Percentiles rank a stretch among this genome's conserved stretches.
Evolutionary conservation across 2,329 filamentous ascomycete genomes (phyloP).

Genomic region (Ophiostoma pallidulum): DNA sequence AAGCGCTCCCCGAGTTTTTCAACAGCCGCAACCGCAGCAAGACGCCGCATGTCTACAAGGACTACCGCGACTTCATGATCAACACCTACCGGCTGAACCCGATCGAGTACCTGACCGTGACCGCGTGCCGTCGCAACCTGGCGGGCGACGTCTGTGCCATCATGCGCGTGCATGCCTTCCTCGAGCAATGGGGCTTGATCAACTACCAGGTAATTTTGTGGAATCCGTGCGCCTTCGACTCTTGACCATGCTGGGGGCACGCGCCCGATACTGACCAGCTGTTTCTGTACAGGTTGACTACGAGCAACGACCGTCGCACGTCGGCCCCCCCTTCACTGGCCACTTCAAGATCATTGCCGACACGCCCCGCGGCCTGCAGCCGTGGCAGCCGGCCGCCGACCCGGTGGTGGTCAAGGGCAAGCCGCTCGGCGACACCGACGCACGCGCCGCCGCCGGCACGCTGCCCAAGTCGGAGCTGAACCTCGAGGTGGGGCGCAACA

Average conservation of each 20-base stretch:
- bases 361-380: slow-evolving; percentile 86
- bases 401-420: slow-evolving; percentile 55
- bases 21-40: slow-evolving; percentile 98
- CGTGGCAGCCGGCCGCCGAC: slow-evolving; percentile 84
- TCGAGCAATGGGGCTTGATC: slow-evolving; percentile 97
- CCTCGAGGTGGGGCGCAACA: slow-evolving; percentile 86
- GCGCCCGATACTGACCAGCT: too few species aligned
- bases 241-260: too few species aligned
- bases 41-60: slow-evolving; percentile 93
- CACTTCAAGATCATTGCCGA: slow-evolving; percentile 96
- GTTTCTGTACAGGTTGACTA: slow-evolving; percentile 76
- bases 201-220: slow-evolving; percentile 80
- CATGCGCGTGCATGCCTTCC: slow-evolving; percentile 95
- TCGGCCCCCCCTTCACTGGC: slow-evolving; percentile 92
- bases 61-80: slow-evolving; percentile 99
- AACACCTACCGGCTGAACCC: slow-evolving; percentile 97
- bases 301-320: slow-evolving; percentile 87
- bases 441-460: slow-evolving; percentile 55
- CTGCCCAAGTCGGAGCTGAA: slow-evolving; percentile 73
- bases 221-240: too few species aligned
- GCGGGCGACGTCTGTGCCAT: slow-evolving; percentile 98
- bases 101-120: slow-evolving; percentile 92
- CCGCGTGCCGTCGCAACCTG: slow-evolving; percentile 86
- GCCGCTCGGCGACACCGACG: slow-evolving; percentile 59
- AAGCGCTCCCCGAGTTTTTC: slow-evolving; percentile 95